Base-by-base conservation (phyloP, 441 rosid species). In the Dalechampia spathulata region DNA sequence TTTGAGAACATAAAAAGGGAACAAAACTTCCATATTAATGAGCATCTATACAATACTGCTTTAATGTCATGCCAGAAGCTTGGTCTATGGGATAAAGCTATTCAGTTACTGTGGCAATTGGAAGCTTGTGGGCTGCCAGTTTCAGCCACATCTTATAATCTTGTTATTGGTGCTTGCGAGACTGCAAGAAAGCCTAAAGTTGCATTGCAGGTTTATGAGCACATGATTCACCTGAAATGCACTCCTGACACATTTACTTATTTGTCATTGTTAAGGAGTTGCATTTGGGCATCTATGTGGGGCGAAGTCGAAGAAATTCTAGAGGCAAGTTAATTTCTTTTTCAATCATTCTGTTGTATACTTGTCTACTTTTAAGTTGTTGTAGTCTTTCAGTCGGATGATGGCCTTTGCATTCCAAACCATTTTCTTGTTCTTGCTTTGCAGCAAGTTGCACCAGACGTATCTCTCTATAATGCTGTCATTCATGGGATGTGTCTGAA, bases 241-340 rank as follows among this genome's bases (percentile, higher is more conserved):
- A 34, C 20, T 19, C 82, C 90, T 6, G 81, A 87, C 69, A 83
- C 78, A 20, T 86, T 83, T 59, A 83, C 91, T n/a, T 70, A 81
- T 68, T 57, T 79, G 50, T 79, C 95, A 0, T 68, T 91, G 52
- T 36, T 83, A 58, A 72, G 96, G 69, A 70, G 82, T 52, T 87
- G 90, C 72, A 66, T 86, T 39, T 81, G 93, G 98, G 95, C 85
- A 56, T 86, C 93, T 23, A 75, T 81, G 27, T 91, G 93, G 95
- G 65, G 44, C 21, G 78, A 83, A 66, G 87, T 82, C 59, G 77
- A 77, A 43, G 84, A 72, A 52, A 83, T 88, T 56, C 62, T 86
- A 17, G 64, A 79, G 68, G 96, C 83, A 67, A 53, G 77, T 59
- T 67, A 39, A 43, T 44, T 36, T 36, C 39, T 47, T n/a, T n/a